Base-by-base conservation (phyloP, 257 asterid genomes). In the Solanum chilense region DNA sequence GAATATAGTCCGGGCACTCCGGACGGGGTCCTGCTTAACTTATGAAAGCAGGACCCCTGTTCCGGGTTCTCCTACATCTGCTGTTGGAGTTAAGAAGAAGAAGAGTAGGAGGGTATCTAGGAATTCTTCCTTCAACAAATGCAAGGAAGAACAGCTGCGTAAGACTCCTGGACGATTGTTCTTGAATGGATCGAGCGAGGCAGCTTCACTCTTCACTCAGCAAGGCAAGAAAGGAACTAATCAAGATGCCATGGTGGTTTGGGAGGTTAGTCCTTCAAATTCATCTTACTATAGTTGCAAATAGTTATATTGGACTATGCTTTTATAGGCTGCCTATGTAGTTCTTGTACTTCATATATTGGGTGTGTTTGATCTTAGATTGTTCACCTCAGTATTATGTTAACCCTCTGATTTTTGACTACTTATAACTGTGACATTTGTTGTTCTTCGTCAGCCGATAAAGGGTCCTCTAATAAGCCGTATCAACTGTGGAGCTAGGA, bases 21-120 rank as follows among this genome's bases (percentile, higher is more conserved):
- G 96, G 89, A 93, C 94, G 98, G 99, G 99, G 93, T 95, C 98
- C 99, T 96, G 99, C 93, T 92, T 96, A 83, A 90, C 98, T 39
- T 52, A 89, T 9, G 99, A 95, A 90, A 94, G 98, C 95, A 90
- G 98, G 98, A 94, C 91, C 96, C 95, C 98, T 58, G 89, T 90
- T 89, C 91, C 94, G 21, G 94, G 94, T 70, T 93, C 99, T 87
- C 98, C 98, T 4, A 83, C 89, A 39, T 76, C 89, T 58, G 47
- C 87, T 2, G 52, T 87, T 88, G 92, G 91, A 70, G 73, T 90
- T 88, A 86, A 91, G 82, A 93, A 89, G 93, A 91, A 90, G 88
- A 90, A 91, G 92, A 91, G 87, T 93, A 92, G 93, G 86, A 71
- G 87, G 15, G 91, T 90, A n/a, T 93, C 94, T 47, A 94, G 94